Evolutionary conservation across 2,329 filamentous ascomycete genomes (phyloP).

Genomic region (Biscogniauxia mediterranea): DNA sequence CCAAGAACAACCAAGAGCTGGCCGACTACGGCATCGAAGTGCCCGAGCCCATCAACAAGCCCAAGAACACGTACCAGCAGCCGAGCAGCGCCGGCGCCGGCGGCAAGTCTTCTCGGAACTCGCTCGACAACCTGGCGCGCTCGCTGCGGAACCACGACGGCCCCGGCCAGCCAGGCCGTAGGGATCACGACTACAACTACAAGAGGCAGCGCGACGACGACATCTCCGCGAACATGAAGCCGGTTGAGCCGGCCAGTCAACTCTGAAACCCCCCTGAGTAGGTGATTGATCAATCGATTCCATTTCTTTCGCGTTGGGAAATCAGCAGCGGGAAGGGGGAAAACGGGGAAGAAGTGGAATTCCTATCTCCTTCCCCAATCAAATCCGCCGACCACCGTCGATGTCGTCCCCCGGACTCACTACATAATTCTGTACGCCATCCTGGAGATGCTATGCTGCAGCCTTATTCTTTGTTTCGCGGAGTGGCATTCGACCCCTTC

Average conservation of each 20-base stretch:
- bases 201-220: slow-evolving; percentile 9
- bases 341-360: too few relatives aligned
- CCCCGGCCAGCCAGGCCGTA: neutral
- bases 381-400: too few relatives aligned
- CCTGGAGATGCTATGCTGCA: too few relatives aligned
- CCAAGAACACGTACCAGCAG: slow-evolving; percentile 17
- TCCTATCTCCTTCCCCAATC: too few relatives aligned
- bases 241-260: slow-evolving; percentile 13
- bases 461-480: too few relatives aligned
- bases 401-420: too few relatives aligned
- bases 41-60: slow-evolving; percentile 7
- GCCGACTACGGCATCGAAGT: slow-evolving; percentile 30
- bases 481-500: too few relatives aligned
- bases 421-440: too few relatives aligned
- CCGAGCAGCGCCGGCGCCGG: slow-evolving; percentile 8
- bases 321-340: too few relatives aligned
- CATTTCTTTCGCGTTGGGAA: too few relatives aligned
- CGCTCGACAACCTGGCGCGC: slow-evolving; percentile 14
- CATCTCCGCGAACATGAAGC: slow-evolving; percentile 18
- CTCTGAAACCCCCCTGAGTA: neutral
- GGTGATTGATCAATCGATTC: too few relatives aligned
- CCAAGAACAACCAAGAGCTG: slow-evolving; percentile 32
- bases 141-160: slow-evolving; percentile 7
- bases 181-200: slow-evolving; percentile 15
- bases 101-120: slow-evolving; percentile 13